Evolutionary conservation across 2,329 filamentous ascomycete genomes (phyloP).

Genomic region (Zasmidium citrigriseum): DNA sequence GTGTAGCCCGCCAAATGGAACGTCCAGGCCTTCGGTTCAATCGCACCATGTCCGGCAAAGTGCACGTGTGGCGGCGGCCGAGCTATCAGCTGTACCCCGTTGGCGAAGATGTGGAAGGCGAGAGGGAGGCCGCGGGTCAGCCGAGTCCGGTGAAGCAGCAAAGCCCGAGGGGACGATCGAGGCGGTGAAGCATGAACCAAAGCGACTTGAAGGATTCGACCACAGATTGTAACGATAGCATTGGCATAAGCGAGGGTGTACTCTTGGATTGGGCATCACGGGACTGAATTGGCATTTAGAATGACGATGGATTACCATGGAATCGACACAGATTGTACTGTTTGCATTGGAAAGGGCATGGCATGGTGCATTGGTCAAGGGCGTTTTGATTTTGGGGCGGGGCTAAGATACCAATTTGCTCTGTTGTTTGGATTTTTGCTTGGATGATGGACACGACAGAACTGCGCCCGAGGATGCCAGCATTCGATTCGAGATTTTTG

Average conservation of each 20-base stretch:
- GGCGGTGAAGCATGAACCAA: too few species aligned
- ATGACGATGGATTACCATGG: too few species aligned
- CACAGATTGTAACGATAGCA: neutral
- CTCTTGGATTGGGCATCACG: neutral
- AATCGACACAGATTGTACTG: neutral
- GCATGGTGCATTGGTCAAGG: neutral
- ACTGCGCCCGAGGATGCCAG: too few species aligned
- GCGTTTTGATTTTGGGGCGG: too few species aligned
- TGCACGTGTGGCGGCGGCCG: slow-evolving; percentile 34
- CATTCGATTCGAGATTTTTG: too few species aligned
- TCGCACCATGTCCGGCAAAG: slow-evolving; percentile 33
- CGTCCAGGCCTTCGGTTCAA: slow-evolving; percentile 32
- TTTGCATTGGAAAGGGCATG: neutral
- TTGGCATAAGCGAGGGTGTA: too few species aligned
- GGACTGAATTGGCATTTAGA: too few species aligned
- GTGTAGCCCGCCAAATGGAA: slow-evolving; percentile 20
- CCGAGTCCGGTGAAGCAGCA: neutral
- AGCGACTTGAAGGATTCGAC: neutral
- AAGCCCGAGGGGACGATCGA: neutral
- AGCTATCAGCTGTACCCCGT: slow-evolving; percentile 30
- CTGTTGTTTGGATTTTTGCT: neutral
- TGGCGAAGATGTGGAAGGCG: slow-evolving; percentile 30
- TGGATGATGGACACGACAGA: too few species aligned
- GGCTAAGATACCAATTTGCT: neutral
- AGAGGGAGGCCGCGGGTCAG: slow-evolving; percentile 26